Evolutionary conservation across 2,329 filamentous ascomycete genomes (phyloP), one percentile per base, ranked within the genome.

Genomic region (Trichoderma guizhouense): DNA sequence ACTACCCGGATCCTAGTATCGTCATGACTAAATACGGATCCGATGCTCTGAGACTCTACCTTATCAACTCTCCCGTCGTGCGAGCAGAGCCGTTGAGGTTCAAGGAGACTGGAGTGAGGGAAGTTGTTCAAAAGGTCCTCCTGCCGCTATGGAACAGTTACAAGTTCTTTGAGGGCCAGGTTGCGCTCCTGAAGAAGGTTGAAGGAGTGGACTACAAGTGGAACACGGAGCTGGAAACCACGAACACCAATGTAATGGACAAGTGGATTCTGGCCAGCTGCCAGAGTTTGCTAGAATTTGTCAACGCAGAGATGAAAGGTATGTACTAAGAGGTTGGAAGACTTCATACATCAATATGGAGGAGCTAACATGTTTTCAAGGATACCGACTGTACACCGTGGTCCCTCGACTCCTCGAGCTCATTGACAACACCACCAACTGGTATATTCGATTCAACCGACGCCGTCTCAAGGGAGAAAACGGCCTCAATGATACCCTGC

Each of bases 391-490:
- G 43, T 98, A 98, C 82, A 98, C 95, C 1, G 95, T 98, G 58
- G 94, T 97, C 58, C 95, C 95, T 8, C 88, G 93, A 74, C 84
- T 98, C 73, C 87, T 97, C 21, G 88, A 88, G 72, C 88, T 97
- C 78, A 97, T 98, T 75, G 95, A 98, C 78, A 94, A 97, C 82
- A 94, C 93, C 5, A 98, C 95, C n/a, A 98, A 98, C 83, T 98
- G 95, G 95, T 98, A 98, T 83, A 98, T 98, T 80, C 89, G 94
- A 73, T 97, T 97, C 85, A 98, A 98, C 85, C 89, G 95, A 69
- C 93, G 93, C 81, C 90, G 95, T 69, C 86, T 97, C 75, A 98
- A 97, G 89, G 95, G 95, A 57, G 94, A 97, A 79, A 90, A 93
- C 75, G 94, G 94, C 21, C 82, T 93, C 28, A 88, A 95, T 15